Evolutionary conservation across 176 grass and related monocot species (phyloP), one percentile per base, ranked within the genome.

Genomic region (Elaeis guineensis): DNA sequence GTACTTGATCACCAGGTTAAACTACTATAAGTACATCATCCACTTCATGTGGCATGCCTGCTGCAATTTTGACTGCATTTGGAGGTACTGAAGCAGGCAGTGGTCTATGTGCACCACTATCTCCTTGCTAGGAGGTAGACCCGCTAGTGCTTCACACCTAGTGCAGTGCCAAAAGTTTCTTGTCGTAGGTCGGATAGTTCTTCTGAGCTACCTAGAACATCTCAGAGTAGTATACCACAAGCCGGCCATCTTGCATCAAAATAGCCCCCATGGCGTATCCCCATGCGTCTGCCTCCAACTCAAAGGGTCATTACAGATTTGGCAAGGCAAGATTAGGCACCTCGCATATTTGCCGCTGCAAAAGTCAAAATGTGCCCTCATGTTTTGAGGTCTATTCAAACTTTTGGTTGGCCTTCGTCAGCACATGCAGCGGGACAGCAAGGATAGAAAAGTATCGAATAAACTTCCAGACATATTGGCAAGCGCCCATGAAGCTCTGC

Each of bases 341-440:
- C 54, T 71, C 22, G 9, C 56, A 3, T 16, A 74, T 72, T 48
- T 62, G 62, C 14, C 26, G 5, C 17, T 73, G 52, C 14, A 73
- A 16, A 4, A 73, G 44, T 0, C 14, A 6, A 8, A 73, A 73
- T 0, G 3, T 62, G 48, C 16, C 5, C 2, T 54, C 70, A 54
- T 63, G 58, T 63, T 62, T 22, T 19, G 15, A n/a, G 15, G 24
- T 25, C 61, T 18, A 75, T 22, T 75, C 0, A n/a, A 55, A 58
- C 25, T n/a, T 39, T 35, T 62, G 29, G 3, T 75, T 65, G 16
- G 51, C 51, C 61, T 75, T 66, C 9, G 61, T 75, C 19, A 75
- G 11, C 3, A n/a, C 17, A 49, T 75, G 72, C 25, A 28, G 5
- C 6, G 50, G 17, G n/a, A 50, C n/a, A 16, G 19, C 50, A 49